A percentile compares a stretch with the other conserved stretches of the same genome.
Evolutionary conservation across 495 filamentous ascomycete genomes (phyloP).

Genomic region (Cryomyces minteri): DNA sequence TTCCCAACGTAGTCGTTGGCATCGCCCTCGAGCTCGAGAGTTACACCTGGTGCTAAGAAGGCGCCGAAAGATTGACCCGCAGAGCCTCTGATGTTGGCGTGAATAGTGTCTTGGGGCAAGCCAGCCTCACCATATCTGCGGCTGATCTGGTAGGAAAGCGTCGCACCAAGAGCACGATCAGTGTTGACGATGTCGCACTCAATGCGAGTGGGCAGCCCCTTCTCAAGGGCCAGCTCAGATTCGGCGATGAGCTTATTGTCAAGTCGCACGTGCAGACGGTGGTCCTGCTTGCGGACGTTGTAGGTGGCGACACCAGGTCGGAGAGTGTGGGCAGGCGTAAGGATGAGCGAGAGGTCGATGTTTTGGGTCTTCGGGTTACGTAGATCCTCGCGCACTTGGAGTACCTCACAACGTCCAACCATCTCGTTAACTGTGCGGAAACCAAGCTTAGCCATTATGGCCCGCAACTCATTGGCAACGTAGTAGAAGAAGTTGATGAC

Average conservation of each 20-base stretch:
- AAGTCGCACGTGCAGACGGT: slow-evolving; percentile 78
- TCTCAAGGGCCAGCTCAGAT: slow-evolving; percentile 90
- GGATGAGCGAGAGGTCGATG: slow-evolving; percentile 86
- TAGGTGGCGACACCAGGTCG: slow-evolving; percentile 94
- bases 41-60: slow-evolving; percentile 87
- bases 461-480: slow-evolving; percentile 88
- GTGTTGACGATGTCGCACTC: slow-evolving; percentile 99
- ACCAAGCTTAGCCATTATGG: slow-evolving; percentile 95
- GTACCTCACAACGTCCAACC: slow-evolving; percentile 82
- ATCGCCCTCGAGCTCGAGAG: slow-evolving; percentile 92
- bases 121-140: slow-evolving; percentile 82
- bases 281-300: slow-evolving; percentile 98
- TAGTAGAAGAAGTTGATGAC: slow-evolving; percentile 99
- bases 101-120: slow-evolving; percentile 85
- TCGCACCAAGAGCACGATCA: slow-evolving; percentile 86
- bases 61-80: slow-evolving; percentile 97
- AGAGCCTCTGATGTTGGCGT: slow-evolving; percentile 96
- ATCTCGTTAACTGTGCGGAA: slow-evolving; percentile 96
- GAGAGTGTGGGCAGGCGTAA: slow-evolving; percentile 91
- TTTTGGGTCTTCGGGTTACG: slow-evolving; percentile 79
- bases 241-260: slow-evolving; percentile 99
- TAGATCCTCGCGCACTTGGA: slow-evolving; percentile 79
- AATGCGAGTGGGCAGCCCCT: slow-evolving; percentile 84
- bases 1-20: slow-evolving; percentile 98
- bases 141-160: slow-evolving; percentile 91